Evolutionary conservation across 805 yeast species (phyloP).

Genomic region (Ogataea angusta): DNA sequence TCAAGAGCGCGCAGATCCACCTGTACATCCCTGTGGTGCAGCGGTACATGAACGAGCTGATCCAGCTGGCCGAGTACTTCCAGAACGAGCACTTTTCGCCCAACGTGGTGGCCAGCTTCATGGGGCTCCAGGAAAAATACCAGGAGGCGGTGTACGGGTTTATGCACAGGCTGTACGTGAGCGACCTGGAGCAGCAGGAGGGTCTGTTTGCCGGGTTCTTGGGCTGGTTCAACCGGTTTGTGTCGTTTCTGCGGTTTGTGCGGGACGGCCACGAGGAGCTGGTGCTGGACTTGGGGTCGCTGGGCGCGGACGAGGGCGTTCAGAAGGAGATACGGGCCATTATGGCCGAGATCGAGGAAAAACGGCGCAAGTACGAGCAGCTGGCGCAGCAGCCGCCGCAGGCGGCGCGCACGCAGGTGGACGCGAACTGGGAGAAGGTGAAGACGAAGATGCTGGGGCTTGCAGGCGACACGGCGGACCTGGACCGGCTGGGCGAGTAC

Average conservation of each 20-base stretch:
- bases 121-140: constrained; percentile 65
- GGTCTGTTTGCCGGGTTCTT: constrained; percentile 66
- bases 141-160: constrained; percentile 71
- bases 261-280: constrained; percentile 40
- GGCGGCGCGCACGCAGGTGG: constrained; percentile 24
- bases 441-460: constrained; percentile 26
- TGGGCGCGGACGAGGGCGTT: constrained; percentile 35
- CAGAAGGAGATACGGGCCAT: constrained; percentile 39
- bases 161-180: constrained; percentile 75
- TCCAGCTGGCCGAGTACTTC: constrained; percentile 49
- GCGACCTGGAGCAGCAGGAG: constrained; percentile 50
- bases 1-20: constrained; percentile 64
- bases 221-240: constrained; percentile 67
- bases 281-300: constrained; percentile 42
- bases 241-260: constrained; percentile 62
- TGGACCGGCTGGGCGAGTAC: constrained; percentile 8
- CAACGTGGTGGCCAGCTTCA: constrained; percentile 65
- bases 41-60: constrained; percentile 64
- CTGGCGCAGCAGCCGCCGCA: constrained; percentile 19
- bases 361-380: constrained; percentile 38
- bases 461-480: constrained; percentile 6
- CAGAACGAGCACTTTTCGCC: constrained; percentile 46
- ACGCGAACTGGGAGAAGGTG: constrained; percentile 44
- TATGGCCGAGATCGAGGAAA: constrained; percentile 36
- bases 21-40: constrained; percentile 63